These are phyloP conservation scores for Boletus fagicola DNA, from an alignment of 768 basidiomycete species.

Conservation along the genomic window DNA sequence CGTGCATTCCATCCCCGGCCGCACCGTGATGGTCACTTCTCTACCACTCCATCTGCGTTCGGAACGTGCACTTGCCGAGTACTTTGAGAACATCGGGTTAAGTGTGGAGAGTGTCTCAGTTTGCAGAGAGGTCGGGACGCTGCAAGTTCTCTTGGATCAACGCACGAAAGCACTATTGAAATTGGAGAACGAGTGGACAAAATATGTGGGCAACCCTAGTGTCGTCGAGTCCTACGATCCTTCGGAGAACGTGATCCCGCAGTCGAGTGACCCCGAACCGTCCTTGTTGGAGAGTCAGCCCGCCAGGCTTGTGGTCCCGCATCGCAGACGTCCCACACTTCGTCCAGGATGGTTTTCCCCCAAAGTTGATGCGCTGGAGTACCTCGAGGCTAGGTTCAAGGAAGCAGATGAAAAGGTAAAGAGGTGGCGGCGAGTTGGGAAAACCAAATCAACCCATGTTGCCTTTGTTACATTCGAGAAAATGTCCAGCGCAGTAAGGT, in stretches of 20 bases:
- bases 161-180: constrained; percentile 77
- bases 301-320: constrained; percentile 66
- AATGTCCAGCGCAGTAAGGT: constrained; percentile 83
- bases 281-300: constrained; percentile 53
- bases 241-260: constrained; percentile 49
- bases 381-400: constrained; percentile 75
- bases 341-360: constrained; percentile 70
- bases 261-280: constrained; percentile 48
- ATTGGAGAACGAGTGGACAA: constrained; percentile 83
- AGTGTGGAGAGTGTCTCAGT: constrained; percentile 91
- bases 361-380: constrained; percentile 87
- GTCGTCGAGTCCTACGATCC: constrained; percentile 80
- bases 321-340: constrained; percentile 72
- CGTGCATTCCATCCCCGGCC: constrained; percentile 90
- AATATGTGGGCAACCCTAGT: constrained; percentile 93
- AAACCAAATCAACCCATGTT: constrained; percentile 75
- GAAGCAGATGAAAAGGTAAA: constrained; percentile 83
- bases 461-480: constrained; percentile 98
- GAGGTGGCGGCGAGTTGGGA: constrained; percentile 65
- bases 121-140: constrained; percentile 73
- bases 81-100: constrained; percentile 87
- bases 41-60: constrained; percentile 83
- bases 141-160: constrained; percentile 71
- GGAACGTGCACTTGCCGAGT: constrained; percentile 84
- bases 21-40: constrained; percentile 85